phyloP scores from a whole-genome alignment of 495 filamentous ascomycete genomes.

The Penicillium soppii region DNA sequence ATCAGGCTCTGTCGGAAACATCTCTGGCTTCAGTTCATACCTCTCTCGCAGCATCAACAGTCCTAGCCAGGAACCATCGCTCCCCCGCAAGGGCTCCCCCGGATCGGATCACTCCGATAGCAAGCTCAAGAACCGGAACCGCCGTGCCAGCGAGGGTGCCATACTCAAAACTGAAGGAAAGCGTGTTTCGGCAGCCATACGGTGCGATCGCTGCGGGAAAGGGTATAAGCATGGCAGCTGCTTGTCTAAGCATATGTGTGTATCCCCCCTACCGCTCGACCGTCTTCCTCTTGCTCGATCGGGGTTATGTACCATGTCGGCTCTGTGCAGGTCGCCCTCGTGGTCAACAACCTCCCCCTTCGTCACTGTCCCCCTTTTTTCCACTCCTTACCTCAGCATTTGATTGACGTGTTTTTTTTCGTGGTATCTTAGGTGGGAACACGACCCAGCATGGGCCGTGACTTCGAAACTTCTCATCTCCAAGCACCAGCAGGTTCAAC shows the following conservation, averaged over 20 bases:
- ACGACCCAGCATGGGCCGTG: slow-evolving; percentile 96
- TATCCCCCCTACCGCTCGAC: slow-evolving; percentile 55
- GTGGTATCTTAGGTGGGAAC: slow-evolving; percentile 82
- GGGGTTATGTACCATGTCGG: slow-evolving; percentile 44
- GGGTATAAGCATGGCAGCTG: slow-evolving; percentile 99
- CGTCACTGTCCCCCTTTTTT: slow-evolving; percentile 3
- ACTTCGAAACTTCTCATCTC: slow-evolving; percentile 98
- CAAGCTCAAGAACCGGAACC: slow-evolving; percentile 67
- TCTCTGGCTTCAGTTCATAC: slow-evolving; percentile 40
- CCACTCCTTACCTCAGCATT: slow-evolving; percentile 16
- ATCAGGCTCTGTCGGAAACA: slow-evolving; percentile 39
- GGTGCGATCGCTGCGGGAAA: slow-evolving; percentile 98
- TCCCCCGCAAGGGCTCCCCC: slow-evolving; percentile 50
- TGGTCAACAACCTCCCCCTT: slow-evolving; percentile 33
- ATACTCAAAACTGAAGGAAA: slow-evolving; percentile 75
- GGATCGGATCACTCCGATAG: slow-evolving; percentile 44
- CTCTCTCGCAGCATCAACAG: slow-evolving; percentile 51
- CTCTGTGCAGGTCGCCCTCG: slow-evolving; percentile 49
- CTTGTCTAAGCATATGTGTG: slow-evolving; percentile 99
- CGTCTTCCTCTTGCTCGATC: slow-evolving; percentile 33
- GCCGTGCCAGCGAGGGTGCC: slow-evolving; percentile 85
- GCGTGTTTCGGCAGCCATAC: slow-evolving; percentile 76
- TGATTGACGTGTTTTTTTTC: slow-evolving; percentile 49
- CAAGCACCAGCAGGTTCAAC: slow-evolving; percentile 98
- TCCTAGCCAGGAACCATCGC: slow-evolving; percentile 49